phyloP scores from a whole-genome alignment of 257 asterid species.

The Galeopsis tetrahit region DNA sequence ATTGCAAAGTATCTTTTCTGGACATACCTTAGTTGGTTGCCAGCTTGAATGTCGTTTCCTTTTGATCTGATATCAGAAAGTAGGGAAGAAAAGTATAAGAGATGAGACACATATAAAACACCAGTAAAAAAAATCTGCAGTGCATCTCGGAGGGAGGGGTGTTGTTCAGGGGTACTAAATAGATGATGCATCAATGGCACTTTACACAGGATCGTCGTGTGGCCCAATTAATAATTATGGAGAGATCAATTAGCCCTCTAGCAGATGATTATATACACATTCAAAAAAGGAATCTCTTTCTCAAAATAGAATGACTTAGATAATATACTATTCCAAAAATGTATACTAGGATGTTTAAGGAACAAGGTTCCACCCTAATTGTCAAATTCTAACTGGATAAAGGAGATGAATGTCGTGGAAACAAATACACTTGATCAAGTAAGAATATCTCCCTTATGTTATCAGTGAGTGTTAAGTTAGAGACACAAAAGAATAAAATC shows the following conservation, averaged over 20 bases:
- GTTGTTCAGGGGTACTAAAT: background rate
- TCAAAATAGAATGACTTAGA: background rate
- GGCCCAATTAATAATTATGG: background rate
- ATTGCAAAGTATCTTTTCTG: background rate
- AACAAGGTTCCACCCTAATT: background rate
- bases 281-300: background rate
- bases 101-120: slow-evolving; percentile 20
- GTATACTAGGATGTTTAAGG: background rate
- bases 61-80: slow-evolving; percentile 46
- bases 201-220: slow-evolving; percentile 6
- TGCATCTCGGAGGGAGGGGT: background rate
- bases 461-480: background rate
- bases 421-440: background rate
- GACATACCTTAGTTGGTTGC: slow-evolving; percentile 65
- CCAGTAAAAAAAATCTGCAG: background rate
- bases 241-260: background rate
- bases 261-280: background rate
- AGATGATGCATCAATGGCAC: background rate
- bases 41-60: slow-evolving; percentile 49
- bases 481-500: background rate
- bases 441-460: background rate
- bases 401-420: slow-evolving; percentile 1
- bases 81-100: slow-evolving; percentile 26
- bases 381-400: slow-evolving; percentile 4
- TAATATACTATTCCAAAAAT: background rate